These are phyloP conservation scores for Trichomonas gallinae DNA, from an alignment of 208 protist species.

Conservation along the genomic window DNA sequence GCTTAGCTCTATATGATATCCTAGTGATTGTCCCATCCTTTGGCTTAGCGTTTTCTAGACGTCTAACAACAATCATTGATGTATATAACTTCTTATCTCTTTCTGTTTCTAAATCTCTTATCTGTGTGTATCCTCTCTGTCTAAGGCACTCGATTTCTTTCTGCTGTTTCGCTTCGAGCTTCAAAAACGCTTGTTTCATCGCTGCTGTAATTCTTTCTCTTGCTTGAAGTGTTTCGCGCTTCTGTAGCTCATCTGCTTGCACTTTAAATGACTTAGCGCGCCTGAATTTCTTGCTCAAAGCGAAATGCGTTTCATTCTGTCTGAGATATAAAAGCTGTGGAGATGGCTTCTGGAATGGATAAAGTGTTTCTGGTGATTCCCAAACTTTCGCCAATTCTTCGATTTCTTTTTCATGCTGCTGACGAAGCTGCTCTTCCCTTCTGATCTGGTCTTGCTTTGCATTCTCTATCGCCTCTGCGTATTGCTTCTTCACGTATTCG, in stretches of 20 bases:
- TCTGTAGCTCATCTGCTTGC: neutral
- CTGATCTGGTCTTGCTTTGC: neutral
- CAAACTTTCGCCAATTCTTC: neutral
- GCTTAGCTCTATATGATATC: neutral
- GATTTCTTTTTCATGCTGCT: neutral
- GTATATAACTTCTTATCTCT: neutral
- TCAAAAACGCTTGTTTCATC: neutral
- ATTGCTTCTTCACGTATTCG: neutral
- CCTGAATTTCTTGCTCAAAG: neutral
- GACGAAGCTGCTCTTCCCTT: neutral
- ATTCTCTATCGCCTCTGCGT: neutral
- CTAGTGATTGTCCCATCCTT: neutral
- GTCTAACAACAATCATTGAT: neutral
- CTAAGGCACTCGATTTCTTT: neutral
- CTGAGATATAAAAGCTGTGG: neutral
- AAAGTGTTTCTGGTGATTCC: neutral
- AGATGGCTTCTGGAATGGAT: constrained; percentile 2
- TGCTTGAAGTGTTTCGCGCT: neutral
- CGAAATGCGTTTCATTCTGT: neutral
- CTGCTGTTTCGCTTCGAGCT: neutral
- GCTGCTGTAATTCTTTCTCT: neutral
- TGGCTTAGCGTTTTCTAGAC: neutral
- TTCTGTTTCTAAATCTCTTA: neutral
- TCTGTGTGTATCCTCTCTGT: neutral
- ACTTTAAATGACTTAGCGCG: neutral